Evolutionary conservation across 2,329 filamentous ascomycete genomes (phyloP).

Genomic region (Dactylellina drechsleri): DNA sequence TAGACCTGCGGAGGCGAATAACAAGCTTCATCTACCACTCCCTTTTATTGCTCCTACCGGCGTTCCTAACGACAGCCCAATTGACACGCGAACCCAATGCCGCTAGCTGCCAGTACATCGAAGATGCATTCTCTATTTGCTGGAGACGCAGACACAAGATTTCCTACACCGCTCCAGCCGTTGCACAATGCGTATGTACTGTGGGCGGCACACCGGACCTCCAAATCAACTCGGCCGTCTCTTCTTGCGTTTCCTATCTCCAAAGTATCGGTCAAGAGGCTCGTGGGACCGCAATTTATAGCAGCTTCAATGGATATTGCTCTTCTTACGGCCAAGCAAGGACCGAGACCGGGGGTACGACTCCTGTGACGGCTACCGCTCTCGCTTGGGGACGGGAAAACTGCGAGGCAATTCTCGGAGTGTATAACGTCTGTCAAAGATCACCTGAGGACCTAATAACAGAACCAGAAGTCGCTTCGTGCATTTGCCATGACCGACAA

Average conservation of each 20-base stretch:
- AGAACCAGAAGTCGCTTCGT: constrained; percentile 40
- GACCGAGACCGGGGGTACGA: background rate
- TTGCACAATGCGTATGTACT: constrained; percentile 41
- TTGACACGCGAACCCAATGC: constrained; percentile 13
- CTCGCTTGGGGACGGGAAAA: constrained; percentile 4
- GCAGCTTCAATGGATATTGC: constrained; percentile 47
- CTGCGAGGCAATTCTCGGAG: constrained; percentile 21
- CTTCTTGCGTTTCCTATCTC: constrained; percentile 34
- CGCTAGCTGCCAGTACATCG: constrained; percentile 25
- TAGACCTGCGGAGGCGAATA: constrained; percentile 19
- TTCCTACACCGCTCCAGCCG: constrained; percentile 28
- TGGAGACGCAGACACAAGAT: constrained; percentile 20
- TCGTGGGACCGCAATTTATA: constrained; percentile 25
- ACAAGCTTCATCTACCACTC: constrained; percentile 12
- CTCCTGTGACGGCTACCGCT: background rate
- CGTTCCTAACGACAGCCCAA: constrained; percentile 25
- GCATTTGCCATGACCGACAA: constrained; percentile 29
- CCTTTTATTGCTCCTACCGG: constrained; percentile 32
- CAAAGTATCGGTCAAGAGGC: background rate
- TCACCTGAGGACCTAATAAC: constrained; percentile 39
- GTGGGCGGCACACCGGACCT: constrained; percentile 35
- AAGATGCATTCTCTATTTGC: constrained; percentile 34
- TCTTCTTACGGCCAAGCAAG: constrained; percentile 26
- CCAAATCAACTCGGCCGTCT: constrained; percentile 30
- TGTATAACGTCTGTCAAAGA: constrained; percentile 27